A percentile compares a stretch with the other conserved stretches of the same genome.
These are phyloP conservation scores for Trapa bicornis DNA, from an alignment of 345 rosid species.

Conservation along the genomic window DNA sequence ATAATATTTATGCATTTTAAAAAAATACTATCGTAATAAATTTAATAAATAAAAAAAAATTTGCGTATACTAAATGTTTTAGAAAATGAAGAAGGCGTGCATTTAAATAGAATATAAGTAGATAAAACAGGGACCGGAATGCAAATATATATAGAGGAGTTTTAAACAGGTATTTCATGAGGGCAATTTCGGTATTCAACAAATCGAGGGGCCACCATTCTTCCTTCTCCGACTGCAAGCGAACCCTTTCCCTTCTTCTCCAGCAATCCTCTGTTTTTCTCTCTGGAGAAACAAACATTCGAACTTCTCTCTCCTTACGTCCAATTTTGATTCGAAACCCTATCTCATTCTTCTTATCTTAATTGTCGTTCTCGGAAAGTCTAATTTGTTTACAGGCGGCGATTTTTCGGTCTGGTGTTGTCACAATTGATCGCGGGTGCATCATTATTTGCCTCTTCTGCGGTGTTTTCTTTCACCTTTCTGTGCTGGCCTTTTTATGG, in stretches of 20 bases:
- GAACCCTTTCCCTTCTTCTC: background rate
- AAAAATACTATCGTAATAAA: too few relatives aligned
- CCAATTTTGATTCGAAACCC: conserved; percentile 15
- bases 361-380: background rate
- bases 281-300: conserved; percentile 15
- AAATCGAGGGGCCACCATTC: background rate
- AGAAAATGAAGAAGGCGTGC: too few relatives aligned
- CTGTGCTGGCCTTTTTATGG: conserved; percentile 24
- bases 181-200: conserved; percentile 13
- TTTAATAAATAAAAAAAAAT: too few relatives aligned
- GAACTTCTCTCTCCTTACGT: background rate
- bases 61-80: too few relatives aligned
- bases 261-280: conserved; percentile 3
- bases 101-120: too few relatives aligned
- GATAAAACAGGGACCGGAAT: background rate
- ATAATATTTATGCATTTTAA: too few relatives aligned
- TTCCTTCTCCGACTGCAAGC: background rate
- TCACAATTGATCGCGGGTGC: background rate
- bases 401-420: background rate
- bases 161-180: background rate
- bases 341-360: background rate
- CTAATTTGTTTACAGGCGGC: background rate
- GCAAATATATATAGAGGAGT: background rate
- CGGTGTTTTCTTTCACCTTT: background rate
- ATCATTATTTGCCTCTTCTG: background rate